phyloP scores from a whole-genome alignment of 2,329 filamentous ascomycete genomes.

The Neofusicoccum sp. region DNA sequence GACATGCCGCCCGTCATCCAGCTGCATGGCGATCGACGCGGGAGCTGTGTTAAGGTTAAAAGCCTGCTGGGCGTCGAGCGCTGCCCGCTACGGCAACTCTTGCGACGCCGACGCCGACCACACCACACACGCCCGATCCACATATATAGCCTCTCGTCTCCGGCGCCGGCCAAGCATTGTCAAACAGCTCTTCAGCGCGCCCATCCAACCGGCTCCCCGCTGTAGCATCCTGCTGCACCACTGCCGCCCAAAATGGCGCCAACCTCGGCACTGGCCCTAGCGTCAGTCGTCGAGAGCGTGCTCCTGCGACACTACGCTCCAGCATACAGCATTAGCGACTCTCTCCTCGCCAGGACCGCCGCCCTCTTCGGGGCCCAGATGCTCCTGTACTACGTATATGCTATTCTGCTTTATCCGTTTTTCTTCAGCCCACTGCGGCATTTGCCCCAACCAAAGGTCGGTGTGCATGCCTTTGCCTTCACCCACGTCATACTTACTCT shows the following conservation, averaged over 20 bases:
- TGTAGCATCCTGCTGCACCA: background rate
- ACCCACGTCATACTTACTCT: background rate
- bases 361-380: conserved; percentile 42
- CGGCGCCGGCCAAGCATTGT: background rate
- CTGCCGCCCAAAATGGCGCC: conserved; percentile 4
- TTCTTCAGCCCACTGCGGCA: conserved; percentile 59
- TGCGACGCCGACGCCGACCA: background rate
- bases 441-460: conserved; percentile 46
- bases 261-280: conserved; percentile 2
- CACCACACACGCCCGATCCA: background rate
- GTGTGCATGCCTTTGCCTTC: conserved; percentile 28
- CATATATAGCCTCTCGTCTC: background rate
- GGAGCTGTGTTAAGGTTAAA: background rate
- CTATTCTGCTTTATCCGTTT: conserved; percentile 55
- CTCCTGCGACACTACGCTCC: conserved; percentile 34
- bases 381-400: conserved; percentile 39
- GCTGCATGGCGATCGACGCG: background rate
- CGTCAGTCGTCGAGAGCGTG: conserved; percentile 20
- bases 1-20: background rate
- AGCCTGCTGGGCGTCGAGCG: background rate
- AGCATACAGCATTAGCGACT: conserved; percentile 29
- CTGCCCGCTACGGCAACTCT: background rate
- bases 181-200: background rate
- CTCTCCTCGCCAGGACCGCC: conserved; percentile 40
- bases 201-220: too few relatives aligned